phyloP scores from a whole-genome alignment of 2,329 filamentous ascomycete species.

The Allantophomopsis lycopodina region DNA sequence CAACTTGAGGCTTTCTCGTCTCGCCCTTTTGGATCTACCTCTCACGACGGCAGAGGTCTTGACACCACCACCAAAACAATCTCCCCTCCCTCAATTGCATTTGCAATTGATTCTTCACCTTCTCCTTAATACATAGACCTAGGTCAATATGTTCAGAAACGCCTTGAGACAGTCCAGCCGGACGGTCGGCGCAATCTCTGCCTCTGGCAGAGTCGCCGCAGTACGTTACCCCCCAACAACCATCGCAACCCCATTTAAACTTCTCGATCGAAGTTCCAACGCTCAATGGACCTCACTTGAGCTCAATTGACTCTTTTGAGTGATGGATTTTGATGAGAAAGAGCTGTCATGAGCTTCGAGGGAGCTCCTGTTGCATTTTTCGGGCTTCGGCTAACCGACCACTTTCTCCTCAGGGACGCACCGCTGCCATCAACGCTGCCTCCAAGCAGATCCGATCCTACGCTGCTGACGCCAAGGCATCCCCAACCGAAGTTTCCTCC shows the following conservation, averaged over 20 bases:
- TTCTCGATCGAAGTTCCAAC: constrained; percentile 12
- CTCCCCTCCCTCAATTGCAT: constrained; percentile 50
- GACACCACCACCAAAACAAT: constrained; percentile 27
- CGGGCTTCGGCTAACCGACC: constrained; percentile 39
- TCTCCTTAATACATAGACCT: constrained; percentile 34
- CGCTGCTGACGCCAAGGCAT: constrained; percentile 84
- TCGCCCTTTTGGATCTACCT: constrained; percentile 6
- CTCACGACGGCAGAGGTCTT: constrained; percentile 10
- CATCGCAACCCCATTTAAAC: constrained; percentile 24
- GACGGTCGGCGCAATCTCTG: constrained; percentile 87
- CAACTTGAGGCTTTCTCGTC: constrained; percentile 1
- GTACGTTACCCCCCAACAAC: constrained; percentile 53
- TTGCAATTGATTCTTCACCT: constrained; percentile 48
- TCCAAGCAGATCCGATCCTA: constrained; percentile 71
- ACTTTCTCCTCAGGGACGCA: constrained; percentile 60
- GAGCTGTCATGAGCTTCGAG: constrained; percentile 23
- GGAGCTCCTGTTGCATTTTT: constrained; percentile 20
- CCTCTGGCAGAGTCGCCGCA: constrained; percentile 78
- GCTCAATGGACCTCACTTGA: constrained; percentile 24
- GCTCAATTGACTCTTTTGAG: constrained; percentile 17
- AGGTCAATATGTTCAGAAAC: constrained; percentile 87
- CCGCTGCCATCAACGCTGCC: constrained; percentile 61
- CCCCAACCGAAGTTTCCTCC: constrained; percentile 95
- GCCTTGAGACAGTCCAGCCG: constrained; percentile 94
- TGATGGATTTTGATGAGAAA: constrained; percentile 18